Base-by-base conservation (phyloP, 75 land plant genomes). In the Cryptomeria japonica region DNA sequence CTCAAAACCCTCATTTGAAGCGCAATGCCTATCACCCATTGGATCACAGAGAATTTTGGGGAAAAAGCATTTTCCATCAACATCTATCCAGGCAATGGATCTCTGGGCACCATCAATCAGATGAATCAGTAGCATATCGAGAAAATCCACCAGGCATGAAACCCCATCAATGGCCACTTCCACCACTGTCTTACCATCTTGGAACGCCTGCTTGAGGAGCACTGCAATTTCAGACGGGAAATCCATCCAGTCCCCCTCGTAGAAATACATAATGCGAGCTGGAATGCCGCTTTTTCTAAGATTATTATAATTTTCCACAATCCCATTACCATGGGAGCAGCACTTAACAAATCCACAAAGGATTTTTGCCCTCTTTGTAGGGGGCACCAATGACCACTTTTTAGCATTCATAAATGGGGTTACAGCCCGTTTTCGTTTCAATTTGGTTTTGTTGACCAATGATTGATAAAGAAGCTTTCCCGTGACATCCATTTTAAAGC, bases 81-180 rank as follows among this genome's bases (percentile, higher is more conserved):
- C 93, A 56, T 94, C 96, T n/a, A 94, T 94, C 96, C 96, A 94
- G 53, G 95, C 90, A 84, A 95, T 88, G 0, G 92, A 91, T 47
- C 91, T 46, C 72, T 80, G 80, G 16, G 15, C 84, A 0, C 89
- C 92, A 14, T 85, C 85, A 18, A 2, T 47, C 58, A 83, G 44
- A 80, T 95, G 93, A 14, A 92, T 78, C 88, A 86, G 77, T 83
- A 86, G 19, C 96, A 94, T 95, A 68, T 87, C 38, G 0, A 89
- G 25, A 42, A 95, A 95, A 61, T 92, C 93, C 41, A 95, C 72
- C 13, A 91, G 32, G 46, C 46, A 90, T 25, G 73, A 36, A 9
- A 47, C 32, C 0, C 92, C 92, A 1, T 78, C 89, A 5, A 92
- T 46, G 31, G 8, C 10, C 12, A 90, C 73, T 61, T 93, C 95